A percentile compares a stretch with the other conserved stretches of the same genome.
Conservation (phyloP, 108 stramenopile genomes). For the Cyclotella baltica region DNA sequence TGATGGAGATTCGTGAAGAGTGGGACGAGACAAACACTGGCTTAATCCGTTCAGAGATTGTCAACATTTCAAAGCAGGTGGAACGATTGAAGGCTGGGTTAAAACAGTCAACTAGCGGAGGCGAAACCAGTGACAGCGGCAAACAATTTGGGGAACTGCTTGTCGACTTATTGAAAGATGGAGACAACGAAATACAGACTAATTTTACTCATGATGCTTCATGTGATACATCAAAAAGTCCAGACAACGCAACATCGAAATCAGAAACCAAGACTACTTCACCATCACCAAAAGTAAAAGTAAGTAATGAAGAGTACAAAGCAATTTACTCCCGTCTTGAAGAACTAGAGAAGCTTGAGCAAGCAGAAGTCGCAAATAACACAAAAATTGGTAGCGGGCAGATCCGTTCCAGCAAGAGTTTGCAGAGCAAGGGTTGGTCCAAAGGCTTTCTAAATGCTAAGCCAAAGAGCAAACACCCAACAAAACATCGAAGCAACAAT, state of each 20-base stretch:
- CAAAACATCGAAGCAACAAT: slow-evolving; percentile 1
- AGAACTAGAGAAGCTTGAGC: slow-evolving; percentile 48
- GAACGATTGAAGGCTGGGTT: slow-evolving; percentile 36
- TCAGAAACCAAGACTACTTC: not conserved
- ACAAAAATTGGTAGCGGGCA: not conserved
- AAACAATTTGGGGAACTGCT: slow-evolving; percentile 26
- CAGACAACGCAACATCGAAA: not conserved
- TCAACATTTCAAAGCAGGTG: slow-evolving; percentile 46
- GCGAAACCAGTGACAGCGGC: slow-evolving; percentile 12
- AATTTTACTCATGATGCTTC: not conserved
- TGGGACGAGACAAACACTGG: slow-evolving; percentile 30
- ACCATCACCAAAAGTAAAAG: not conserved
- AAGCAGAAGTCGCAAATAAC: slow-evolving; percentile 25
- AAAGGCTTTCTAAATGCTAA: slow-evolving; percentile 41
- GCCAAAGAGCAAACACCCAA: not conserved
- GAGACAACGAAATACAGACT: slow-evolving; percentile 14
- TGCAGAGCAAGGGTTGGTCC: slow-evolving; percentile 46
- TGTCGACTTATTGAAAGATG: slow-evolving; percentile 26
- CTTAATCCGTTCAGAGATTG: slow-evolving; percentile 33
- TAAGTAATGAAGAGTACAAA: slow-evolving; percentile 30
- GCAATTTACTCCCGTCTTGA: slow-evolving; percentile 31
- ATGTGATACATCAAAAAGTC: not conserved
- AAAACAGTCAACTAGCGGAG: slow-evolving; percentile 18
- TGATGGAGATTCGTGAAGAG: slow-evolving; percentile 55
- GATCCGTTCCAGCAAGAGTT: slow-evolving; percentile 20